These are phyloP conservation scores for Fusarium sp. DNA, from an alignment of 2,329 filamentous ascomycete species.

Conservation along the genomic window DNA sequence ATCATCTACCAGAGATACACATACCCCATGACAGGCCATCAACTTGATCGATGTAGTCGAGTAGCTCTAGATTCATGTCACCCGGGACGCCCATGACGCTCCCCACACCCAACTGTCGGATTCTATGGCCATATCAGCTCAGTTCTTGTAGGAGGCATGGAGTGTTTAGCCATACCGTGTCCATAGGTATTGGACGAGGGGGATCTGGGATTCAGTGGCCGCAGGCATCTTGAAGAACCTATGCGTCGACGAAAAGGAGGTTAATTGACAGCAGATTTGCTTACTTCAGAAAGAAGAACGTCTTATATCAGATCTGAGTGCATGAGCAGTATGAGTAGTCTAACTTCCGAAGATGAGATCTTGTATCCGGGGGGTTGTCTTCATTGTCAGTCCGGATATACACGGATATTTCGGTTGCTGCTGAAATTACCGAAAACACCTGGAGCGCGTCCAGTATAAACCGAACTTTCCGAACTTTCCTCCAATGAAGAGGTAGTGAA, in stretches of 20 bases:
- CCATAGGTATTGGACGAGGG: constrained; percentile 12
- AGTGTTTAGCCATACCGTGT: not conserved
- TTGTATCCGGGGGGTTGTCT: not conserved
- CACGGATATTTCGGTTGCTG: not conserved
- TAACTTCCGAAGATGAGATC: not conserved
- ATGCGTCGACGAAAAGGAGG: not conserved
- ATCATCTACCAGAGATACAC: not conserved
- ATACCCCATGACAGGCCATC: constrained; percentile 8
- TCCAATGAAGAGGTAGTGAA: not conserved
- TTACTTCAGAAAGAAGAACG: not conserved
- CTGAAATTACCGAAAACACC: not conserved
- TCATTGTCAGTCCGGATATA: not conserved
- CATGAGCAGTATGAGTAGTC: not conserved
- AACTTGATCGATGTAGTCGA: constrained; percentile 19
- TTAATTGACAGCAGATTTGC: not conserved
- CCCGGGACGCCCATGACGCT: constrained; percentile 21
- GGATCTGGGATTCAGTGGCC: not conserved
- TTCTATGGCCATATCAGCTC: not conserved
- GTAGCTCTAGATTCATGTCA: constrained; percentile 23
- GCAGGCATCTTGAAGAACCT: not conserved
- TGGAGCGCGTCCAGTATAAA: not conserved
- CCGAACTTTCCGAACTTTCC: not conserved
- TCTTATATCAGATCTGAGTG: not conserved
- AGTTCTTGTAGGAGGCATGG: too few species aligned
- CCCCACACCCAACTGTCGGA: constrained; percentile 7